A percentile compares a stretch with the other conserved stretches of the same genome.
These are phyloP conservation scores for Termitomyces sp. DNA, from an alignment of 768 basidiomycete genomes.

Conservation along the genomic window DNA sequence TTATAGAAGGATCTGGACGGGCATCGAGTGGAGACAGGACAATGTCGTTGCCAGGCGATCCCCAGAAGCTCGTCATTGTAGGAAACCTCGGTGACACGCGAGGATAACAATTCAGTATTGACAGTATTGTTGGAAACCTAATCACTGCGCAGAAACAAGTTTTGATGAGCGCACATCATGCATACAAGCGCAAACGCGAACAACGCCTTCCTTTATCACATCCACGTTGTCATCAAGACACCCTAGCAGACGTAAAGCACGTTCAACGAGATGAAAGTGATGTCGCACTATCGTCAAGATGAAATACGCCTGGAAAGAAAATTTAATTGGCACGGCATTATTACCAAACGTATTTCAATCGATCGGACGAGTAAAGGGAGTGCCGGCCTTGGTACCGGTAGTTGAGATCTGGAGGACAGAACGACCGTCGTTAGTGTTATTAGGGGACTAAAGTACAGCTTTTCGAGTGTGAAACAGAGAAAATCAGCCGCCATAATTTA, in stretches of 20 bases:
- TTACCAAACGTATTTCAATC: too few species aligned
- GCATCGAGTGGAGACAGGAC: not conserved
- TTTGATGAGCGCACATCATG: not conserved
- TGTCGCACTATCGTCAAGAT: too few species aligned
- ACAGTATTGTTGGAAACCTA: not conserved
- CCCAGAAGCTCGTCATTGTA: not conserved
- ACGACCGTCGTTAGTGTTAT: not conserved
- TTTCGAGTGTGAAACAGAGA: too few species aligned
- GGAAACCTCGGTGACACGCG: not conserved
- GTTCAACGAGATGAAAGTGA: not conserved
- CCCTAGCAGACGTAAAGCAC: not conserved
- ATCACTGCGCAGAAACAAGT: not conserved
- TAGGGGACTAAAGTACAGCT: not conserved
- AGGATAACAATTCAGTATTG: not conserved
- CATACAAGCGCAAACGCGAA: too few species aligned
- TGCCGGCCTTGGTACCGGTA: not conserved
- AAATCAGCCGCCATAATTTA: not conserved
- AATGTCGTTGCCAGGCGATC: not conserved
- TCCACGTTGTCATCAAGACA: not conserved
- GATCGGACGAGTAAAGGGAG: not conserved
- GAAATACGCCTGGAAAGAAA: not conserved
- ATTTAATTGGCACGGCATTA: too few species aligned
- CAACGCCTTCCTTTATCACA: not conserved
- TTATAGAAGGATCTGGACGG: not conserved
- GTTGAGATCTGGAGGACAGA: not conserved